Percentiles rank a stretch among this genome's conserved stretches.
phyloP scores from a whole-genome alignment of 306 rosid species.

The Malus domestica region ASM211411v1 NC_041798.1:34750001-34750500 shows the following conservation, averaged over 20 bases:
- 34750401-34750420: constrained; percentile 38
- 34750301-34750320: background rate
- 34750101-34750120: background rate
- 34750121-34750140: background rate
- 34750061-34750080: background rate
- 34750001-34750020: background rate
- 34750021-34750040: too few relatives aligned
- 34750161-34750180: background rate
- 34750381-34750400: constrained; percentile 78
- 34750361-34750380: constrained; percentile 51
- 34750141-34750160: background rate
- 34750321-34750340: constrained; percentile 6
- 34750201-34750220: constrained; percentile 27
- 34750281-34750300: background rate
- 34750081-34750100: background rate
- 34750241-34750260: constrained; percentile 15
- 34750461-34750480: constrained; percentile 84
- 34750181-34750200: constrained; percentile 15
- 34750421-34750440: constrained; percentile 79
- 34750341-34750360: constrained; percentile 26
- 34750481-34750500: constrained; percentile 81
- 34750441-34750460: constrained; percentile 99
- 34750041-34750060: too few relatives aligned
- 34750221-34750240: constrained; percentile 18
- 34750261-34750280: background rate